A percentile compares a stretch with the other conserved stretches of the same genome.
Conservation (phyloP, 176 grass and related monocot genomes). For the Hsuehochloa calcarea region DNA sequence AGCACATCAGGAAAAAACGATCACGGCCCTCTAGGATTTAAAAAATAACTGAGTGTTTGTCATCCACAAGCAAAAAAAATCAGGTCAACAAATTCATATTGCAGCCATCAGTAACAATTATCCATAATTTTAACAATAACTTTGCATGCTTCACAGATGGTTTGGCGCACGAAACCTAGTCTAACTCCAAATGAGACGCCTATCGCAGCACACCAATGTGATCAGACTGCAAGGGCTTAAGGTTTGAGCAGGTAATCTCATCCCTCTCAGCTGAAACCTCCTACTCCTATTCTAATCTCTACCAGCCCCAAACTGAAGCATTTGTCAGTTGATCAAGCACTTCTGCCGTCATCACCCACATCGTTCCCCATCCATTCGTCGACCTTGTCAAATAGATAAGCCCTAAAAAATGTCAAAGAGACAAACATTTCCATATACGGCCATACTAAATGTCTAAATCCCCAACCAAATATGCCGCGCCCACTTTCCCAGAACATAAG, state of each 20-base stretch:
- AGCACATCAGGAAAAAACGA: background rate
- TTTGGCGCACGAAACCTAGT: slow-evolving; percentile 7
- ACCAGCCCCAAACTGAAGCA: background rate
- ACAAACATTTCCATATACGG: background rate
- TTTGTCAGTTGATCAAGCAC: background rate
- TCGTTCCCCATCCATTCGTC: background rate
- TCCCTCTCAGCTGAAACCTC: background rate
- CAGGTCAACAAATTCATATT: background rate
- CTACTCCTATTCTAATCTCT: background rate
- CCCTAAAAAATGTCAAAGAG: background rate
- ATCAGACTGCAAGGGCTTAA: slow-evolving; percentile 8
- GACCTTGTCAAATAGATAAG: background rate
- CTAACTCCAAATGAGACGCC: background rate
- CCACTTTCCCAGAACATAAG: background rate
- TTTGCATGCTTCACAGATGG: background rate
- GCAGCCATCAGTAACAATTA: background rate
- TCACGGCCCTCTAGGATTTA: background rate
- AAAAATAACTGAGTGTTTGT: background rate
- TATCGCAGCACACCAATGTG: background rate
- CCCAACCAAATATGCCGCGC: background rate
- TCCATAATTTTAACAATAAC: background rate
- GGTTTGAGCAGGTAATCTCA: background rate
- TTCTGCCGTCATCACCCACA: background rate
- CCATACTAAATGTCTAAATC: background rate
- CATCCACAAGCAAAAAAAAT: background rate